Evolutionary conservation across 83 land plant species (phyloP), one percentile per base, ranked within the genome.

Genomic region (Isoetes engelmannii): DNA sequence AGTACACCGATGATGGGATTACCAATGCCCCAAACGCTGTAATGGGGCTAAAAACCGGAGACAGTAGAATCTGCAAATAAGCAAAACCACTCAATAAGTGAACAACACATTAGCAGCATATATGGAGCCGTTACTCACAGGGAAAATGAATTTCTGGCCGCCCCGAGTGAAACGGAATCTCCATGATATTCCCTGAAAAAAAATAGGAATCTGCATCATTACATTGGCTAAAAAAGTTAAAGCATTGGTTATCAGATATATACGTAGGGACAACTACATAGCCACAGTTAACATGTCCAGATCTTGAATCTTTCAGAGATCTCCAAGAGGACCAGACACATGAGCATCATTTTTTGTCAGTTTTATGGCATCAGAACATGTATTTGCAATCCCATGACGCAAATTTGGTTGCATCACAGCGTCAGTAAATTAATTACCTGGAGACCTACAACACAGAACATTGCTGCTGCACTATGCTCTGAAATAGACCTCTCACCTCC

Each of bases 401-500:
- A 28, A 28, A 28, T 28, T 28, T 28, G 37, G 37, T 28, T 28
- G 37, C 37, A 28, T 28, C 37, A 28, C 37, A 28, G 37, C 69
- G 1, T 42, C 45, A 48, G 9, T 43, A 60, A n/a, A n/a, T 47
- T 60, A 37, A 45, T 44, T 71, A 92, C 97, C 91, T 85, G 87
- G 73, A 85, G 75, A 6, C 97, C 92, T 60, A 92, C 68, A 4
- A 80, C 66, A 60, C 87, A 92, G 54, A 85, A 56, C 87, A 89
- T 82, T 20, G 89, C 87, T 13, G 93, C 74, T 19, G 86, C 79
- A 65, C 97, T 87, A 56, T 85, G 87, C 13, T 87, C 81, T 43
- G 97, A 92, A 45, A 92, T 79, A 75, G 68, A 82, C 68, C 92
- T 82, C 47, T 90, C 97, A 70, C 92, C 97, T 15, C 97, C 97